phyloP scores from a whole-genome alignment of 2,329 filamentous ascomycete species.

The Conoideocrella luteorostrata region DNA sequence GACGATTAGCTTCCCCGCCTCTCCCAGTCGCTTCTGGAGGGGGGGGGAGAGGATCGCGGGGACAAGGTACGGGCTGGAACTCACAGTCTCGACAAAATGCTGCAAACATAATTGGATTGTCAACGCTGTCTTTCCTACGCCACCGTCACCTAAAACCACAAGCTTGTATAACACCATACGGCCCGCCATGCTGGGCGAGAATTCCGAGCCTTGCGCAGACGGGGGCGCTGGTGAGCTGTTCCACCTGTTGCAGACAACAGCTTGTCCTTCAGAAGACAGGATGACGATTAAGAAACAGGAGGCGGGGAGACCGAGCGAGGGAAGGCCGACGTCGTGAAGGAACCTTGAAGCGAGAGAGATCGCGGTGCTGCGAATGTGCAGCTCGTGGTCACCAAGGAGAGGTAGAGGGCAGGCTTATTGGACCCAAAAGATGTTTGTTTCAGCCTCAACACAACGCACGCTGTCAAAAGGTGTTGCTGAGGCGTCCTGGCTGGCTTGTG shows the following conservation, averaged over 20 bases:
- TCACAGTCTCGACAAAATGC: constrained; percentile 91
- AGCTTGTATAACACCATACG: constrained; percentile 96
- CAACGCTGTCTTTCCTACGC: constrained; percentile 88
- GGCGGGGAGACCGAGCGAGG: neutral
- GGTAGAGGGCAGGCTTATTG: constrained; percentile 2
- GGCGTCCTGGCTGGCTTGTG: constrained; percentile 3
- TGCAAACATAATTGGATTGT: constrained; percentile 96
- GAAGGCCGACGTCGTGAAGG: constrained; percentile 1
- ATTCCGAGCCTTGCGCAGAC: neutral
- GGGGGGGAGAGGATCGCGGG: neutral
- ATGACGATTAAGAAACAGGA: neutral
- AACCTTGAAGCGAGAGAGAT: neutral
- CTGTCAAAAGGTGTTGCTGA: constrained; percentile 5
- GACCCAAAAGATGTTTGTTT: constrained; percentile 9
- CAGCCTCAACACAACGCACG: constrained; percentile 9
- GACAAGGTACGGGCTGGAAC: constrained; percentile 21
- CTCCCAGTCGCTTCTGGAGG: neutral
- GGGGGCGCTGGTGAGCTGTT: neutral
- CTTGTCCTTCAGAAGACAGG: no score
- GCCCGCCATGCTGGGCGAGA: constrained; percentile 60
- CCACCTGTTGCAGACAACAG: no score
- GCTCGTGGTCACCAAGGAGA: constrained; percentile 6
- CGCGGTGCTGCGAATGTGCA: constrained; percentile 3
- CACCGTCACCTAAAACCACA: constrained; percentile 90
- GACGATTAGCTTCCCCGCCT: constrained; percentile 1